phyloP scores from a whole-genome alignment of 257 asterid species.

The Solanum okadae region DNA sequence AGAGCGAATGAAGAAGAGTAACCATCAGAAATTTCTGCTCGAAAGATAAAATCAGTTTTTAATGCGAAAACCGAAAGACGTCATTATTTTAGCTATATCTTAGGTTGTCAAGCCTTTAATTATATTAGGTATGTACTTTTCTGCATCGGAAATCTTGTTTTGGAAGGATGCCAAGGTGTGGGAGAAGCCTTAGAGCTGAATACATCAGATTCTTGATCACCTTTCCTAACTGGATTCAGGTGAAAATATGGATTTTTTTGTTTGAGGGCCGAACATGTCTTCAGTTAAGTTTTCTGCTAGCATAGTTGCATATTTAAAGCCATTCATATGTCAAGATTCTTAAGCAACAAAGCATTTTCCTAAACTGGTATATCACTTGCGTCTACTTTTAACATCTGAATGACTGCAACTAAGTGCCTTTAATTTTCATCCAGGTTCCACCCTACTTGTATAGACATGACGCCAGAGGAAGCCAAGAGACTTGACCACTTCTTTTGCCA shows the following conservation, averaged over 20 bases:
- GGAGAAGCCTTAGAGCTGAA: not conserved
- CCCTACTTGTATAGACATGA: constrained; percentile 70
- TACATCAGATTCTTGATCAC: not conserved
- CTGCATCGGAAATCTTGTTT: not conserved
- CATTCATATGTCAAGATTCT: not conserved
- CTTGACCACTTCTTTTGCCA: constrained; percentile 71
- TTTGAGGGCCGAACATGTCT: not conserved
- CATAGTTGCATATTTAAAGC: not conserved
- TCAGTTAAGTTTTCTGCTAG: not conserved
- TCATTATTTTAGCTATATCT: not conserved
- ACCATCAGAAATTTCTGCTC: not conserved
- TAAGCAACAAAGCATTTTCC: not conserved
- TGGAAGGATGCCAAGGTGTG: not conserved
- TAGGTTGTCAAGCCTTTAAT: not conserved
- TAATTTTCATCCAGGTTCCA: constrained; percentile 64
- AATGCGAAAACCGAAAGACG: not conserved
- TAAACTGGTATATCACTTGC: not conserved
- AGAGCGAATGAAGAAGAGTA: not conserved
- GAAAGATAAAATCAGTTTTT: not conserved
- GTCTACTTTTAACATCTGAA: not conserved
- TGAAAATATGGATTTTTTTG: not conserved
- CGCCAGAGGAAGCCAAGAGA: constrained; percentile 60
- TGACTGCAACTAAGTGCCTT: not conserved
- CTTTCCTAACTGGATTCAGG: not conserved
- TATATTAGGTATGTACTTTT: not conserved